Evolutionary conservation across 768 basidiomycete genomes (phyloP).

Genomic region (Leucocoprinus birnbaumii): DNA sequence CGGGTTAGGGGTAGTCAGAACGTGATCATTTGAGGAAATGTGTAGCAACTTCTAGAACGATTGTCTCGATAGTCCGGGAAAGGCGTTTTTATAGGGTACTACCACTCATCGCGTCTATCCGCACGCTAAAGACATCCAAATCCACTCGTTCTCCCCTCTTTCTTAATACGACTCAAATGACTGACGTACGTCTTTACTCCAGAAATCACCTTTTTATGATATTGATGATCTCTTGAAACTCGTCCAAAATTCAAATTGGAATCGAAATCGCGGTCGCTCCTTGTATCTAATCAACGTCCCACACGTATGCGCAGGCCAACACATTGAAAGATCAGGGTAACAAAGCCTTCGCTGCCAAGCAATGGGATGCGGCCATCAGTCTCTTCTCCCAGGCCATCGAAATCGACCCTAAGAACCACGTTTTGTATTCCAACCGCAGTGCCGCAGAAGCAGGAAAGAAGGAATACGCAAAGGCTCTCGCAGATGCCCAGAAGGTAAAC

Average conservation of each 20-base stretch:
- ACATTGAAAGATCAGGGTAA: conserved; percentile 90
- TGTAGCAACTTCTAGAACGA: conserved; percentile 32
- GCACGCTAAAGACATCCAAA: background rate
- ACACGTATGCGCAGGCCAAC: conserved; percentile 33
- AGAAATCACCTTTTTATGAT: background rate
- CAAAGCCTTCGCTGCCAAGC: conserved; percentile 91
- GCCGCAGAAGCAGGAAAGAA: conserved; percentile 88
- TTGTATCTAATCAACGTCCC: background rate
- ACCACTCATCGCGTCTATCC: no score
- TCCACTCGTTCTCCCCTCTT: background rate
- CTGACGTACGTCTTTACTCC: conserved; percentile 33
- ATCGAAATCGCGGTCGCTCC: no score
- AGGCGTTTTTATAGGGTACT: background rate
- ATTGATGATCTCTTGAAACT: background rate
- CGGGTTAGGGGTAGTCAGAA: conserved; percentile 12
- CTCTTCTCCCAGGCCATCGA: conserved; percentile 81
- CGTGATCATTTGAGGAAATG: conserved; percentile 22
- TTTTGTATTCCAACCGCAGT: conserved; percentile 90
- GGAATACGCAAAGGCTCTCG: conserved; percentile 70
- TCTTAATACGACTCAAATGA: conserved; percentile 24
- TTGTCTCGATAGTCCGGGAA: conserved; percentile 11
- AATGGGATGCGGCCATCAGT: conserved; percentile 87
- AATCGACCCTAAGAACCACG: conserved; percentile 80
- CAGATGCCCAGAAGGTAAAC: conserved; percentile 87
- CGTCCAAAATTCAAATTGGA: background rate